Evolutionary conservation across 495 filamentous ascomycete genomes (phyloP).

Genomic region (Xanthoparmelia taractica): DNA sequence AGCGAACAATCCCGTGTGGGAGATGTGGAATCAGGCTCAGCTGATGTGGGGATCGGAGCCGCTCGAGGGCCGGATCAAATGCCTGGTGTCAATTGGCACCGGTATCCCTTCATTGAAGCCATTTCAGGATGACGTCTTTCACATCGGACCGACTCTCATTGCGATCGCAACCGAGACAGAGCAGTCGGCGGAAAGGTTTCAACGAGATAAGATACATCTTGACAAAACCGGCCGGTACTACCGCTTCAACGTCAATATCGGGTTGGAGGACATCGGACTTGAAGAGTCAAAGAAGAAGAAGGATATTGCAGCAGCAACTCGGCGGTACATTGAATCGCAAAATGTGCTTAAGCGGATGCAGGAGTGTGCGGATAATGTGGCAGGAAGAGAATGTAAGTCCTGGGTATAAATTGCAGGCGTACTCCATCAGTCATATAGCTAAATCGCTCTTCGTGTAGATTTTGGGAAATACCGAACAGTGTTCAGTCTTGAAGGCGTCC

Average conservation of each 20-base stretch:
- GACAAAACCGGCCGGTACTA: constrained; percentile 35
- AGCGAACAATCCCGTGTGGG: constrained; percentile 42
- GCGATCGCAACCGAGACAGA: constrained; percentile 39
- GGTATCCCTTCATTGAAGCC: constrained; percentile 34
- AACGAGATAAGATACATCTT: constrained; percentile 33
- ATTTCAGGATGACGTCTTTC: constrained; percentile 26
- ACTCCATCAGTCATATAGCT: constrained; percentile 5
- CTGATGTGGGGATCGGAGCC: constrained; percentile 31
- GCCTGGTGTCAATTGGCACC: constrained; percentile 43
- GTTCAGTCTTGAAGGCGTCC: constrained; percentile 28
- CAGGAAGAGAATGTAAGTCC: constrained; percentile 15
- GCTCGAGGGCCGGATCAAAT: constrained; percentile 33
- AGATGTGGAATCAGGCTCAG: constrained; percentile 41
- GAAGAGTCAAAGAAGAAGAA: constrained; percentile 35
- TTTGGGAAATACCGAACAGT: constrained; percentile 16
- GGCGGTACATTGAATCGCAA: constrained; percentile 34
- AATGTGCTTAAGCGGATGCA: constrained; percentile 35
- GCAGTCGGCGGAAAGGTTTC: constrained; percentile 36
- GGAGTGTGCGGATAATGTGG: constrained; percentile 30
- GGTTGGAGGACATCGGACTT: constrained; percentile 24
- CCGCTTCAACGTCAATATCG: constrained; percentile 41
- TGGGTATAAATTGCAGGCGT: too few relatives aligned
- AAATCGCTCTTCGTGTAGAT: constrained; percentile 17
- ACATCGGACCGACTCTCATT: constrained; percentile 29
- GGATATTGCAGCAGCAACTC: constrained; percentile 38